Percentiles rank a stretch among this genome's conserved stretches.
Conservation (phyloP, 139 green algal genomes). For the Chlamydomonas sp. region DNA sequence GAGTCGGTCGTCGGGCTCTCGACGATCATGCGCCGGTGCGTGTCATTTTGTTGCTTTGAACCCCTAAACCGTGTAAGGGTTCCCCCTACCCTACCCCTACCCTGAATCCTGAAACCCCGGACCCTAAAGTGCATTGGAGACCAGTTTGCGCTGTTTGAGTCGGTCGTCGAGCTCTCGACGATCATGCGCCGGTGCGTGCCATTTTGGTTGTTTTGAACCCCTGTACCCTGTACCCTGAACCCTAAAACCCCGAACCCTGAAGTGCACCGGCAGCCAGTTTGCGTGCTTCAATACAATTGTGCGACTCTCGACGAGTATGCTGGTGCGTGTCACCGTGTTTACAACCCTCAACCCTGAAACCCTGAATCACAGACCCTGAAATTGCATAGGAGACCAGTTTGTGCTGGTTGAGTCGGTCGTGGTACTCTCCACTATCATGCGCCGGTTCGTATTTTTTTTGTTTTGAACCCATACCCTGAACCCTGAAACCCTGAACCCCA, state of each 20-base stretch:
- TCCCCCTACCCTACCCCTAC: not conserved
- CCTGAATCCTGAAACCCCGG: not conserved
- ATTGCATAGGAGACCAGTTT: constrained; percentile 89
- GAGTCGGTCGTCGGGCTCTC: constrained; percentile 73
- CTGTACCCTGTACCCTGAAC: not conserved
- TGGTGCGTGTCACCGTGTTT: constrained; percentile 52
- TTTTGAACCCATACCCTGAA: not conserved
- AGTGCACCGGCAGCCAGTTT: constrained; percentile 87
- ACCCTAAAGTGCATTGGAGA: constrained; percentile 87
- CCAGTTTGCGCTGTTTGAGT: constrained; percentile 90
- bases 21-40: constrained; percentile 73
- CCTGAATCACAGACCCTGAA: too few species aligned
- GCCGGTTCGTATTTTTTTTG: too few species aligned
- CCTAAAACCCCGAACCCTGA: constrained; percentile 27
- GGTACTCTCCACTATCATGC: too few species aligned
- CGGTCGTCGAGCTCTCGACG: constrained; percentile 69
- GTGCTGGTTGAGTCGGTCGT: too few species aligned
- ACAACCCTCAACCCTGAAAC: not conserved
- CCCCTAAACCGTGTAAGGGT: not conserved
- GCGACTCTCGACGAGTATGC: constrained; percentile 72
- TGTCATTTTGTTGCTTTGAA: constrained; percentile 24
- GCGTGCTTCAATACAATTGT: constrained; percentile 83
- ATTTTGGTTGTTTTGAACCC: not conserved
- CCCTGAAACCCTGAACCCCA: not conserved
- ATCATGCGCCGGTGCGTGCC: constrained; percentile 70